Conservation (phyloP, 805 yeast genomes). For the Scheffersomyces amazonensis region DNA sequence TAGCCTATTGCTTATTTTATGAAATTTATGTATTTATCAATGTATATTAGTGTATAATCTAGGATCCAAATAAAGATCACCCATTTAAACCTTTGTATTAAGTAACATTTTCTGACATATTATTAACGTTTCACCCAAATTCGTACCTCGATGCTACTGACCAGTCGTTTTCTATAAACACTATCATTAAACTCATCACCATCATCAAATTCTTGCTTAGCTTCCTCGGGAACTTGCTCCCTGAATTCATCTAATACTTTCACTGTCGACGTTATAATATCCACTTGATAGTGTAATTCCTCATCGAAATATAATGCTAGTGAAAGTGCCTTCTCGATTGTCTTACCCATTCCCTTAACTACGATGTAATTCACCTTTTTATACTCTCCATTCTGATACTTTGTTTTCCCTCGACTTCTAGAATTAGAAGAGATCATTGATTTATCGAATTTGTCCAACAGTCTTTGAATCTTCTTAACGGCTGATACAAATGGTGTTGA, state of each 20-base stretch:
- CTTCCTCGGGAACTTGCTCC: conserved; percentile 11
- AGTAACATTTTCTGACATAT: no score
- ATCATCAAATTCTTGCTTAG: conserved; percentile 24
- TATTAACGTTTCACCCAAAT: conserved; percentile 31
- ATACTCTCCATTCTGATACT: conserved; percentile 29
- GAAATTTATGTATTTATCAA: no score
- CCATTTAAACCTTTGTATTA: no score
- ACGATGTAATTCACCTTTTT: conserved; percentile 46
- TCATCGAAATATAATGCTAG: conserved; percentile 59
- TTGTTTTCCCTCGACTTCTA: conserved; percentile 11
- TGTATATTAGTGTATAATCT: no score
- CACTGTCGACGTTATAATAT: conserved; percentile 60
- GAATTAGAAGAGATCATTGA: conserved; percentile 5
- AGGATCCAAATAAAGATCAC: no score
- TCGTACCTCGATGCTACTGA: conserved; percentile 45
- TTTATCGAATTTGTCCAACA: conserved; percentile 42
- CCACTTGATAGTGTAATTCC: conserved; percentile 50
- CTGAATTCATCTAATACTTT: conserved; percentile 70
- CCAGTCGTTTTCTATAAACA: conserved; percentile 40
- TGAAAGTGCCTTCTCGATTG: conserved; percentile 61
- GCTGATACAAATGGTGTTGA: conserved; percentile 73
- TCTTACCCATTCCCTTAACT: conserved; percentile 70
- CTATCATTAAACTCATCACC: conserved; percentile 13
- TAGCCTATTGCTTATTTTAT: no score
- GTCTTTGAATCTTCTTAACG: conserved; percentile 58